Conservation (phyloP, 2,329 filamentous ascomycete species). For the Dothideomycetes sp. region DNA sequence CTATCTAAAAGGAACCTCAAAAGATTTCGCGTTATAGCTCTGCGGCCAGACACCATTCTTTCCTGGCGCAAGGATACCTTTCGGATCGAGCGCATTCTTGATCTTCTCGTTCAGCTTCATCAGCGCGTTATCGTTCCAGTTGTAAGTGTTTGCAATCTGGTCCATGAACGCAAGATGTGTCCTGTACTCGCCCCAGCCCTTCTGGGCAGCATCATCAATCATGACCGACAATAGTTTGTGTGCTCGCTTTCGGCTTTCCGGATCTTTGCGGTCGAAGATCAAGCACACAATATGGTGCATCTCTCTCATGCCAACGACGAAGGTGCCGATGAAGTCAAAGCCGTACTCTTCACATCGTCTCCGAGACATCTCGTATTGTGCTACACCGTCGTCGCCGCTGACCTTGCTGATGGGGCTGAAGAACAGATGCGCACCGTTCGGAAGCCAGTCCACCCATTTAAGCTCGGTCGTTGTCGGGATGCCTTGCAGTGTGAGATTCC, state of each 20-base stretch:
- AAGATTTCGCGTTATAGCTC: too few species aligned
- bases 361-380: slow-evolving; percentile 31
- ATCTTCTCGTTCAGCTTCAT: slow-evolving; percentile 34
- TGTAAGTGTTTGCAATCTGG: slow-evolving; percentile 34
- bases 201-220: slow-evolving; percentile 28
- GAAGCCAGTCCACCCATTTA: slow-evolving; percentile 40
- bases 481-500: slow-evolving; percentile 17
- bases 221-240: slow-evolving; percentile 27
- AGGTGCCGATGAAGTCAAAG: slow-evolving; percentile 41
- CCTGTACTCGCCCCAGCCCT: slow-evolving; percentile 36
- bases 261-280: slow-evolving; percentile 37
- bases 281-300: slow-evolving; percentile 48
- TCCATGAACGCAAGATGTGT: slow-evolving; percentile 37
- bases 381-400: slow-evolving; percentile 34
- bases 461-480: slow-evolving; percentile 26
- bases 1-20: too few species aligned
- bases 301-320: slow-evolving; percentile 41
- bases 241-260: slow-evolving; percentile 26
- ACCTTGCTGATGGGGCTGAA: slow-evolving; percentile 43
- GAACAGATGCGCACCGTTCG: slow-evolving; percentile 41
- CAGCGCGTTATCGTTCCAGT: slow-evolving; percentile 29
- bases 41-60: too few species aligned
- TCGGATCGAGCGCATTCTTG: slow-evolving; percentile 36
- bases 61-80: too few species aligned
- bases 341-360: slow-evolving; percentile 26